Evolutionary conservation across 192 early-diverging fungal genomes (phyloP), one percentile per base, ranked within the genome.

Genomic region (Chytriomyces hyalinus): DNA sequence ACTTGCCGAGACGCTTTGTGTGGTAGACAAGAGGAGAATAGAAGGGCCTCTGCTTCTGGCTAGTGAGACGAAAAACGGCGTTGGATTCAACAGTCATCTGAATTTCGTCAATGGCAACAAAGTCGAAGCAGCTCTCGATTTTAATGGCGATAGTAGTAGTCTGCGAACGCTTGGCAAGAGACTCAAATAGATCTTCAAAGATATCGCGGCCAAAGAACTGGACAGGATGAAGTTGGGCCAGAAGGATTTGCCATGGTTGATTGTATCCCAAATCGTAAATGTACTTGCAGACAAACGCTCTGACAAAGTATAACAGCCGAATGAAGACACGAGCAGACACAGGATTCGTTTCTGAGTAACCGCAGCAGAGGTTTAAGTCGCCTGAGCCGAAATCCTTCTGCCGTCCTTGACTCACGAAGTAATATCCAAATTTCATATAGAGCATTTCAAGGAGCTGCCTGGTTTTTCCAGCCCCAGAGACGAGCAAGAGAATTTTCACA

Each of bases 201-300:
- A 81, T 5, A 71, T 80, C 79, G 46, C 45, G 43, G 57, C 79
- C 79, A 80, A 80, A 80, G 68, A 80, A 80, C 24, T 44, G 49
- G 36, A 36, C 24, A 5, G 79, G 79, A 49, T 80, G 79, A 9
- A 80, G 79, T 50, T 80, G 79, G 15, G 79, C 79, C 64, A 80
- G 22, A 0, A 80, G 77, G 26, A 80, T 81, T 80, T 80, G 65
- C 15, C 0, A 5, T 4, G 79, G 79, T 22, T 20, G 22, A 2
- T 81, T 26, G 63, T 67, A 80, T 47, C 79, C 79, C 62, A 64
- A 51, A 45, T 47, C 67, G 22, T 80, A 46, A 51, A 80, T 53
- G 60, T 80, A 80, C 44, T 80, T 69, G 44, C 79, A 80, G 20
- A 80, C 78, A 66, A 53, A 66, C n/a, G n/a, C 78, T 44, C 77